Percentiles rank a stretch among this genome's conserved stretches.
phyloP scores from a whole-genome alignment of 257 asterid species.

The Solanum peruvianum region DNA sequence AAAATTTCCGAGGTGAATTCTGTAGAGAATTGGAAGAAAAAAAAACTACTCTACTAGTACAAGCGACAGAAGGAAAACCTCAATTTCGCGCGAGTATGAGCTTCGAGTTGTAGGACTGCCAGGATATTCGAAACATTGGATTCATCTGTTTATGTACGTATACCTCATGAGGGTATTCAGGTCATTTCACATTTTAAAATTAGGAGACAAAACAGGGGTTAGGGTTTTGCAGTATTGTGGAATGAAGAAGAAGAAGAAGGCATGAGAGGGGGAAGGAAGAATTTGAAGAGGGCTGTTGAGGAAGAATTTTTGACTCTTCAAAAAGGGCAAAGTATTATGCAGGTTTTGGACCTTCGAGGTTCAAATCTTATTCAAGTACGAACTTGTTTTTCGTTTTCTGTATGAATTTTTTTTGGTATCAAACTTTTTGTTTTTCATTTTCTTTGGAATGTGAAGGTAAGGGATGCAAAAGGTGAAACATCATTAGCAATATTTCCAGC shows the following conservation, averaged over 20 bases:
- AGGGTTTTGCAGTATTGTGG: neutral
- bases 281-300: conserved; percentile 53
- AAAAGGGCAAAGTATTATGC: conserved; percentile 63
- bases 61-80: neutral
- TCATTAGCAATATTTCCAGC: conserved; percentile 75
- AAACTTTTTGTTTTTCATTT: neutral
- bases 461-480: conserved; percentile 57
- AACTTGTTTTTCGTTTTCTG: neutral
- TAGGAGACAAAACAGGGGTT: neutral
- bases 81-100: neutral
- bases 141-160: neutral
- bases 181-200: neutral
- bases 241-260: neutral
- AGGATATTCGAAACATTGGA: neutral
- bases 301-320: conserved; percentile 26
- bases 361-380: conserved; percentile 70
- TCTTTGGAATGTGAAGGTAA: conserved; percentile 29
- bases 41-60: neutral
- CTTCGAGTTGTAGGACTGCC: neutral
- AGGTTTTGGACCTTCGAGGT: conserved; percentile 69
- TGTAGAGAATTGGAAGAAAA: neutral
- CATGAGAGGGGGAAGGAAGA: conserved; percentile 85
- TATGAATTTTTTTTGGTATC: neutral
- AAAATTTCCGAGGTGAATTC: neutral
- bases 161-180: neutral